Conservation (phyloP, 805 yeast genomes). For the Cyberlindnera sargentensis region DNA sequence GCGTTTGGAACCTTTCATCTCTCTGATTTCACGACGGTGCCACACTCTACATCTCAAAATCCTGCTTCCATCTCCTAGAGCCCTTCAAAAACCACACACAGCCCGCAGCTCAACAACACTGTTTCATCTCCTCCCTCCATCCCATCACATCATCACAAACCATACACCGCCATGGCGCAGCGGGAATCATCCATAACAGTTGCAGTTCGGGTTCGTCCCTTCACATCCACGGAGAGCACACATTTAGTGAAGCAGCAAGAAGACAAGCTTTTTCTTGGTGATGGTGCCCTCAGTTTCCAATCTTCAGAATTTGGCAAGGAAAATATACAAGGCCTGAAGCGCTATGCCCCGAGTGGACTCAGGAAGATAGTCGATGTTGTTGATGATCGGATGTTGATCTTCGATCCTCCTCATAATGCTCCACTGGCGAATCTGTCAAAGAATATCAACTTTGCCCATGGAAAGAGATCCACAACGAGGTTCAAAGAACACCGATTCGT, state of each 20-base stretch:
- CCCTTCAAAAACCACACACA: not conserved
- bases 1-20: too few species aligned
- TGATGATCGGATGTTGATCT: constrained; percentile 78
- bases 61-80: not conserved
- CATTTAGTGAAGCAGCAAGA: constrained; percentile 36
- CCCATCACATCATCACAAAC: not conserved
- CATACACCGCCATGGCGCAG: not conserved
- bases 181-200: constrained; percentile 60
- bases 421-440: constrained; percentile 35
- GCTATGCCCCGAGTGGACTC: constrained; percentile 40
- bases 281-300: constrained; percentile 39
- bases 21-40: too few species aligned
- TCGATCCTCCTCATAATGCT: constrained; percentile 75
- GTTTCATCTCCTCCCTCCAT: not conserved
- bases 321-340: constrained; percentile 13
- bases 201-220: constrained; percentile 80
- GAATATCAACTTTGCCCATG: constrained; percentile 29
- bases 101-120: not conserved
- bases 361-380: constrained; percentile 71
- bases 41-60: too few species aligned
- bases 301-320: constrained; percentile 12
- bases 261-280: constrained; percentile 40
- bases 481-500: constrained; percentile 72
- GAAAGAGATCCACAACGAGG: constrained; percentile 34
- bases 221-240: constrained; percentile 51